Evolutionary conservation across 2,329 filamentous ascomycete species (phyloP), one percentile per base, ranked within the genome.

Genomic region (Cytospora schulzeri): DNA sequence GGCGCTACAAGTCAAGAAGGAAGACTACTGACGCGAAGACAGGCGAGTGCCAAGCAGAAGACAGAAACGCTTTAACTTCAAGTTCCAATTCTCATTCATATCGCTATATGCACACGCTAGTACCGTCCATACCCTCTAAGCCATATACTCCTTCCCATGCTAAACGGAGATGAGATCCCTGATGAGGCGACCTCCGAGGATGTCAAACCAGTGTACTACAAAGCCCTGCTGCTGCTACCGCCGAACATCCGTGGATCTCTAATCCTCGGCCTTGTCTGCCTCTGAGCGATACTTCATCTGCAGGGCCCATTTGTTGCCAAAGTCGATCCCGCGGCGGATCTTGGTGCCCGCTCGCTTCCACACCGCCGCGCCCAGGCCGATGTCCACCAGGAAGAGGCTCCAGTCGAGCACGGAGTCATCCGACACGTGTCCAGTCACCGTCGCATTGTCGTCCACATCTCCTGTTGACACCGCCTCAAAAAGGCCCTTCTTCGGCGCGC

Each of bases 331-430:
- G 69, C 91, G 88, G 24, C 93, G 87, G 58, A 92, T 86, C 73
- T 91, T 89, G 5, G 91, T 92, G 2, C 91, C 91, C 1, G 91
- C 91, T 74, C 92, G 92, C 73, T 89, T 90, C 90, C 93, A 96
- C 4, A 93, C 91, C 4, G 90, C 86, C 64, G 91, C 88, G 2
- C 88, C 88, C 17, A 97, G 85, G 0, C 95, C 94, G 69, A 97
- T 89, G 74, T 99, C 95, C 2, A 89, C 92, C 15, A 98, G 86
- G 73, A 88, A 91, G 1, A 98, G 79, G 60, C 89, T 87, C 93
- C 93, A 97, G 65, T 86, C 82, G 12, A 69, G 63, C 9, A 72
- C 71, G 0, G 71, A 67, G 24, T 86, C 83, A 31, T 84, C 83
- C 54, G 72, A 73, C 56, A 58, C 68, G 48, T 68, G 66, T 65